These are phyloP conservation scores for Ceratocystis alfenasii DNA, from an alignment of 2,329 filamentous ascomycete genomes.

Conservation along the genomic window DNA sequence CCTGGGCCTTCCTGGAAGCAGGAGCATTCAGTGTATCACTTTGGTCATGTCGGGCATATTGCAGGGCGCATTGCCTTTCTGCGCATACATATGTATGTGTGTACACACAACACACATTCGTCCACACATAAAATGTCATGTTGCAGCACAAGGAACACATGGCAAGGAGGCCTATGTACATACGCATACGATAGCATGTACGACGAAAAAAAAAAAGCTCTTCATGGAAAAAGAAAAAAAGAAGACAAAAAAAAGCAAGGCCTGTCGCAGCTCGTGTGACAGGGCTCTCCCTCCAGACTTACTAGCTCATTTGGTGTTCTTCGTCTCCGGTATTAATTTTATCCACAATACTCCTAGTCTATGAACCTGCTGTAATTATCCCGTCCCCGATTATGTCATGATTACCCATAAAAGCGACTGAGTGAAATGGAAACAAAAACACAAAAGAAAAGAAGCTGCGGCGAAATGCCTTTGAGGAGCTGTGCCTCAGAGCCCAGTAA, in stretches of 20 bases:
- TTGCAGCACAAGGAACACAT: constrained; percentile 2
- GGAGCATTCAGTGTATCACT: background rate
- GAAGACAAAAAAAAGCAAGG: background rate
- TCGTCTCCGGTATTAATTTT: too few species aligned
- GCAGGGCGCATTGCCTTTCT: background rate
- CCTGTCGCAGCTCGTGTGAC: background rate
- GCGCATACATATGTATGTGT: background rate
- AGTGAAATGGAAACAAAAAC: too few species aligned
- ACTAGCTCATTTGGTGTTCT: too few species aligned
- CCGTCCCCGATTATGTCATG: too few species aligned
- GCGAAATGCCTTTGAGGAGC: too few species aligned
- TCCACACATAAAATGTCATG: background rate
- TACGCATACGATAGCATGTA: background rate
- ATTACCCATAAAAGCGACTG: too few species aligned
- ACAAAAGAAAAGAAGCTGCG: too few species aligned
- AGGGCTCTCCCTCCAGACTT: background rate
- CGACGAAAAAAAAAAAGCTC: background rate
- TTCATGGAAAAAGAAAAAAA: background rate
- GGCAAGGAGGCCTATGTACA: background rate
- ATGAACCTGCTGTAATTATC: too few species aligned
- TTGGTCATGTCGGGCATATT: background rate
- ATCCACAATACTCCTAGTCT: too few species aligned
- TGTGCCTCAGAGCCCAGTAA: too few species aligned
- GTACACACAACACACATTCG: background rate
- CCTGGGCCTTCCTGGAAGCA: too few species aligned